These are phyloP conservation scores for Austroboletus olivaceoglutinosus DNA, from an alignment of 1,284 basidiomycete genomes.

Conservation along the genomic window DNA sequence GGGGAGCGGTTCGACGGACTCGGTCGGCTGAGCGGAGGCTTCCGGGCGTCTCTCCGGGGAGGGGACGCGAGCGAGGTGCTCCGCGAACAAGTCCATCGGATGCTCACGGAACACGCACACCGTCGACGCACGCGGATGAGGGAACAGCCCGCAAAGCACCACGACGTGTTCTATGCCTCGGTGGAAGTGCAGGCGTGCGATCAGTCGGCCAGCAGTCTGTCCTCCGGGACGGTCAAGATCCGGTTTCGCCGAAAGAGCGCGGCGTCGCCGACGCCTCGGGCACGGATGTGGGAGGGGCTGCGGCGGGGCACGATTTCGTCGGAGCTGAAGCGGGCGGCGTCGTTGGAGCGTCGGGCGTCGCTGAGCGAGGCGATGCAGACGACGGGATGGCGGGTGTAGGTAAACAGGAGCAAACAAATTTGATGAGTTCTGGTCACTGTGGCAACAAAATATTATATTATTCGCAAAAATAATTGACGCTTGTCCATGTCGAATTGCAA, in stretches of 20 bases:
- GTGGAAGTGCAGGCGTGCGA: slow-evolving; percentile 7
- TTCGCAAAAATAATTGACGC: neutral
- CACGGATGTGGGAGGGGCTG: slow-evolving; percentile 5
- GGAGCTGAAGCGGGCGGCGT: slow-evolving; percentile 30
- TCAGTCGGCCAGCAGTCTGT: neutral
- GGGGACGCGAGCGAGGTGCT: slow-evolving; percentile 9
- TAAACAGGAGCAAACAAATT: slow-evolving; percentile 16
- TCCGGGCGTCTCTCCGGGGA: slow-evolving; percentile 8
- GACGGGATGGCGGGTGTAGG: slow-evolving; percentile 24
- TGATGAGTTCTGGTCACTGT: slow-evolving; percentile 10
- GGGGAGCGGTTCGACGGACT: slow-evolving; percentile 28
- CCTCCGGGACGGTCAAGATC: slow-evolving; percentile 5
- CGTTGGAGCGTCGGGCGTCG: slow-evolving; percentile 25
- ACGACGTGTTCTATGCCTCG: slow-evolving; percentile 32
- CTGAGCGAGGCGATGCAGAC: slow-evolving; percentile 4
- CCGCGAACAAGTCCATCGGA: slow-evolving; percentile 19
- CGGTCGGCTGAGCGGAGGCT: slow-evolving; percentile 28
- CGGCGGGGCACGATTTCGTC: slow-evolving; percentile 28
- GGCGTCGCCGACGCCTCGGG: slow-evolving; percentile 22
- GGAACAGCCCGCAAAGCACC: slow-evolving; percentile 19
- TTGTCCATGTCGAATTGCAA: neutral
- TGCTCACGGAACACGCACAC: slow-evolving; percentile 17
- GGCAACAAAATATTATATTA: slow-evolving; percentile 2
- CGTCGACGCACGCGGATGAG: slow-evolving; percentile 16
- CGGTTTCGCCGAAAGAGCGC: slow-evolving; percentile 13